Evolutionary conservation across 192 early-diverging fungal genomes (phyloP), one percentile per base, ranked within the genome.

Genomic region (Lunasporangiospora selenospora): DNA sequence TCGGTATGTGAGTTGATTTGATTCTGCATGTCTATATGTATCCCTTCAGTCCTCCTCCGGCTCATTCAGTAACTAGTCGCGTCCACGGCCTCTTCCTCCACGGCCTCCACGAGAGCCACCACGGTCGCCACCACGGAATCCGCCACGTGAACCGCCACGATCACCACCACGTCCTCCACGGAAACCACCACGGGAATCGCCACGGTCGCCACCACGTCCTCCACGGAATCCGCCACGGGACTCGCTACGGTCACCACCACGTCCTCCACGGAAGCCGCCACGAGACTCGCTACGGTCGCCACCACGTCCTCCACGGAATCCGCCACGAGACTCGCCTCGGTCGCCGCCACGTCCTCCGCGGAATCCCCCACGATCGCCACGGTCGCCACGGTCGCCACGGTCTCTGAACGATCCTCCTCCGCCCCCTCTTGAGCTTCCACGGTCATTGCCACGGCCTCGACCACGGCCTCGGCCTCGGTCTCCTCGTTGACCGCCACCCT

Each of bases 51-150:
- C n/a, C n/a, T n/a, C n/a, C n/a, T n/a, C n/a, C n/a, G n/a, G n/a
- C n/a, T n/a, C n/a, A n/a, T n/a, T n/a, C n/a, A n/a, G n/a, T n/a
- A n/a, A n/a, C n/a, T n/a, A n/a, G n/a, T n/a, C n/a, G n/a, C n/a
- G n/a, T n/a, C 58, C 46, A 4, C 58, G 34, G 21, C 32, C 58
- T 21, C 46, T 37, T 16, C 45, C 42, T 13, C 53, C 62, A 18
- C 41, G 44, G 1, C 62, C 62, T n/a, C 62, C 62, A 30, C 63
- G 63, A 31, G 45, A 56, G 1, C 63, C 63, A 12, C 63, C 63
- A 40, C 60, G 38, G 18, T 48, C 40, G 1, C 37, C 18, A n/a
- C 42, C 42, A 6, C 66, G 12, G 42, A 26, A 53, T 1, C 69
- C 46, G 3, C 60, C 53, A 40, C 53, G 30, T 15, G 8, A 23